A percentile compares a stretch with the other conserved stretches of the same genome.
These are phyloP conservation scores for Scutellaria minor DNA, from an alignment of 257 asterid species.

Conservation along the genomic window DNA sequence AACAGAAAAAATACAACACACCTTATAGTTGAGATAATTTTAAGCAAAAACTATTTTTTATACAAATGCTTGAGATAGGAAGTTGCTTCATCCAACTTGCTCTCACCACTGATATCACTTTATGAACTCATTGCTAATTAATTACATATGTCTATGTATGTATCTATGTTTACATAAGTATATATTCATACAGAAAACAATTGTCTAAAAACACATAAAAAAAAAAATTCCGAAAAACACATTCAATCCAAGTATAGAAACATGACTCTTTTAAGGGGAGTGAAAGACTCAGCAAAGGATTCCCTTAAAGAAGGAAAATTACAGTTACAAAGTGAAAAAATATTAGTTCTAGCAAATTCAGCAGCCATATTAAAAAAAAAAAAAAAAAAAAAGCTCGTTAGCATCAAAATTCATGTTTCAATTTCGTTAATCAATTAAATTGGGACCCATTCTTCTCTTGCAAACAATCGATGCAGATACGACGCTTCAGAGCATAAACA, in stretches of 20 bases:
- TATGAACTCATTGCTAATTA: not conserved
- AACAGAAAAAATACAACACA: no score
- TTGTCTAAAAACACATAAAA: no score
- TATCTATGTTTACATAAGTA: not conserved
- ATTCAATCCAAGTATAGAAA: no score
- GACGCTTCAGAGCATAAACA: not conserved
- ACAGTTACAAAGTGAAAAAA: no score
- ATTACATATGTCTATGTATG: not conserved
- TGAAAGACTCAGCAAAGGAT: not conserved
- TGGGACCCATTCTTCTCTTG: conserved; percentile 16
- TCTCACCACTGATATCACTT: no score
- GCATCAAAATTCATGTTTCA: not conserved
- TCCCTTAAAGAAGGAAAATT: not conserved
- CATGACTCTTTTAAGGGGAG: not conserved
- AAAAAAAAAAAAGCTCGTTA: no score
- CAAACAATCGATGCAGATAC: not conserved
- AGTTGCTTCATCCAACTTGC: no score
- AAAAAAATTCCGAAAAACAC: no score
- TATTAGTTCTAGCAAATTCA: not conserved
- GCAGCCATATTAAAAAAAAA: not conserved
- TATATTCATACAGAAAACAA: no score
- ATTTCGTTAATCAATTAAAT: conserved; percentile 17
- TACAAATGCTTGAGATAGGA: no score
- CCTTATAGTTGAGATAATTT: no score
- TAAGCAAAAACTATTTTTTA: no score